Conservation (phyloP, 1,284 basidiomycete genomes). For the Ganoderma boninense region DNA sequence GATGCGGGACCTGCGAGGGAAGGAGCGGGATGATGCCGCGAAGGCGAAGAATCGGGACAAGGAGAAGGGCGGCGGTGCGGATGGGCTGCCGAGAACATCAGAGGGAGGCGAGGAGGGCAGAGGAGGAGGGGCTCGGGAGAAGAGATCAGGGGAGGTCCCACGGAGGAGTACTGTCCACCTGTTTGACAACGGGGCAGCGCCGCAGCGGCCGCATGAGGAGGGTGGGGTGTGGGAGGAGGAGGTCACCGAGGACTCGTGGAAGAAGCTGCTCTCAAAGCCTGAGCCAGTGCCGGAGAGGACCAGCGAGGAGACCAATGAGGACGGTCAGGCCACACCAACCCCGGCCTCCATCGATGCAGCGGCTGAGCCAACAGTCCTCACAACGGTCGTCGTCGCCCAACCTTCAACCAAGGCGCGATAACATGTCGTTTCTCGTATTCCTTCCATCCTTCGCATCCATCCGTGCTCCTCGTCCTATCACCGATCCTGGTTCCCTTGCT, state of each 20-base stretch:
- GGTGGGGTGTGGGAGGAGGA: constrained; percentile 35
- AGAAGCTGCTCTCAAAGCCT: constrained; percentile 24
- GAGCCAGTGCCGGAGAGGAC: neutral
- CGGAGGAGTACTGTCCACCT: constrained; percentile 15
- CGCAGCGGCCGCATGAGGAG: constrained; percentile 10
- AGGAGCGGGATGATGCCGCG: constrained; percentile 13
- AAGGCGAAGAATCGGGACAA: neutral
- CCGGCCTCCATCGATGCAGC: neutral
- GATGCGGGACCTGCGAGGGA: constrained; percentile 30
- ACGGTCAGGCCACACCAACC: neutral
- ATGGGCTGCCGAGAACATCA: neutral
- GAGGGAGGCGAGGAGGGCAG: neutral
- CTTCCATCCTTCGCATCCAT: neutral
- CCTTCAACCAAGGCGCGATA: neutral
- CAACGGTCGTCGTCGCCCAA: neutral
- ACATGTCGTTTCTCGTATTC: neutral
- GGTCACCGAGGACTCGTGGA: constrained; percentile 29
- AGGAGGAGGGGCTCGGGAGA: neutral
- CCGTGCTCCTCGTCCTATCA: neutral
- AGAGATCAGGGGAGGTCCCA: constrained; percentile 1
- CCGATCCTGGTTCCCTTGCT: neutral
- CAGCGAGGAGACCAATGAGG: neutral
- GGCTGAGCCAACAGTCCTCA: neutral
- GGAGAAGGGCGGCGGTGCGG: neutral
- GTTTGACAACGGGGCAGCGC: constrained; percentile 6